Percentiles rank a stretch among this genome's conserved stretches.
Evolutionary conservation across 2,329 filamentous ascomycete genomes (phyloP).

Genomic region (Colletotrichum euphorbiae): DNA sequence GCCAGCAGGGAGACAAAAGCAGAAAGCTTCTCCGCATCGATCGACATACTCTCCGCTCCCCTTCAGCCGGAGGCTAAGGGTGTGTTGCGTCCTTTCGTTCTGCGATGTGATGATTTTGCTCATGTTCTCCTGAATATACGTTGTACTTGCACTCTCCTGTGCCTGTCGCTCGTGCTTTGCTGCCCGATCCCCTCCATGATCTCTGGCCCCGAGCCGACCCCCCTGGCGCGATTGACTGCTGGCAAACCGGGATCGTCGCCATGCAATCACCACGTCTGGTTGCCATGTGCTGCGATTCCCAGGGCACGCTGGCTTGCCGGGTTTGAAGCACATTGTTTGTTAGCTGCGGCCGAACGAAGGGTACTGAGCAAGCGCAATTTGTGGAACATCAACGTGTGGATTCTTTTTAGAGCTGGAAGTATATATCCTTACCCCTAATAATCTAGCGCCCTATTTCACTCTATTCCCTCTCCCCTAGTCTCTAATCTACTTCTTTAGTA

Average conservation of each 20-base stretch:
- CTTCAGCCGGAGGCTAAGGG: slow-evolving; percentile 32
- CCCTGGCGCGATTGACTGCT: slow-evolving; percentile 14
- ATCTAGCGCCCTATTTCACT: too few species aligned
- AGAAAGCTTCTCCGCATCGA: slow-evolving; percentile 40
- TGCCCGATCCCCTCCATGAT: slow-evolving; percentile 18
- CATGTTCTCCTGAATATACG: background rate
- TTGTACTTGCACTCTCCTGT: background rate
- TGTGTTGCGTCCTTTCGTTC: background rate
- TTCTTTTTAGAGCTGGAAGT: too few species aligned
- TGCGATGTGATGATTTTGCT: background rate
- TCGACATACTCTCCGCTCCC: slow-evolving; percentile 36
- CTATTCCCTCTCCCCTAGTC: too few species aligned
- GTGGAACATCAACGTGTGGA: too few species aligned
- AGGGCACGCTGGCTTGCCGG: slow-evolving; percentile 2
- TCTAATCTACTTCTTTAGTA: too few species aligned
- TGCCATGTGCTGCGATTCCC: slow-evolving; percentile 29
- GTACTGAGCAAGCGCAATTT: background rate
- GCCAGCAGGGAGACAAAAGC: slow-evolving; percentile 31
- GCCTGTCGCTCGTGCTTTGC: slow-evolving; percentile 10
- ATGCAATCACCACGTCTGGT: slow-evolving; percentile 24
- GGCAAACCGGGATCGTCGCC: slow-evolving; percentile 31
- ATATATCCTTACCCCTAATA: too few species aligned
- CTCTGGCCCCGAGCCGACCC: slow-evolving; percentile 30
- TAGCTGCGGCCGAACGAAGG: slow-evolving; percentile 11
- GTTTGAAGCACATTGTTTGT: background rate